Conservation (phyloP, 2,329 filamentous ascomycete species). For the Fusarium sublunatum region DNA sequence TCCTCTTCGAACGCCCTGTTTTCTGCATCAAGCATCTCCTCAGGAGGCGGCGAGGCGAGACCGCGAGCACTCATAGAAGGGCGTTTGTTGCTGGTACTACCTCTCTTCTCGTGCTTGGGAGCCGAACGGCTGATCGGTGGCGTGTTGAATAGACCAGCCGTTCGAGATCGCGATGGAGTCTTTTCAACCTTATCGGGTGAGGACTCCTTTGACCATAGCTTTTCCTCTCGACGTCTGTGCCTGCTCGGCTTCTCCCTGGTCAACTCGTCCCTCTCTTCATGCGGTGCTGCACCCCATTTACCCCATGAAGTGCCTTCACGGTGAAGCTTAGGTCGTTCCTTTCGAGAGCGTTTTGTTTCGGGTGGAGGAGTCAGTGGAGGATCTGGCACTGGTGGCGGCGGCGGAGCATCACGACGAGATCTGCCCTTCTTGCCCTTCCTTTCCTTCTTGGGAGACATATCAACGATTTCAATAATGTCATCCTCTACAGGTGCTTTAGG, state of each 20-base stretch:
- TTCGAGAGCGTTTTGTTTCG: constrained; percentile 72
- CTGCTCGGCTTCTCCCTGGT: constrained; percentile 69
- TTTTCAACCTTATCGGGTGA: constrained; percentile 75
- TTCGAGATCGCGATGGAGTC: constrained; percentile 65
- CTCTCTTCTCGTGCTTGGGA: constrained; percentile 73
- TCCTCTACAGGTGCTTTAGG: constrained; percentile 32
- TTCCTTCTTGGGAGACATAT: constrained; percentile 59
- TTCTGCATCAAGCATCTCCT: constrained; percentile 77
- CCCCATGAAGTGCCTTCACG: constrained; percentile 80
- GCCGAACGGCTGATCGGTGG: constrained; percentile 75
- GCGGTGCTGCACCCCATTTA: constrained; percentile 72
- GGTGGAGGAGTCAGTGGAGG: constrained; percentile 62
- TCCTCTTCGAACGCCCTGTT: constrained; percentile 78
- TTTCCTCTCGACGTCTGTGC: constrained; percentile 71
- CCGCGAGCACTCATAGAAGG: constrained; percentile 74
- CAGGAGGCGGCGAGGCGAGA: constrained; percentile 78
- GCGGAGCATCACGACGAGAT: constrained; percentile 52
- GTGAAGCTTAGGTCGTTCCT: constrained; percentile 80
- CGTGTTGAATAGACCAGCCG: constrained; percentile 73
- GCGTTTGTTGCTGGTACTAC: constrained; percentile 66
- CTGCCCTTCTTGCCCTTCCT: constrained; percentile 59
- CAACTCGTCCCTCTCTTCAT: constrained; percentile 58
- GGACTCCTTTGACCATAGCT: constrained; percentile 73
- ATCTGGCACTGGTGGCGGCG: constrained; percentile 58
- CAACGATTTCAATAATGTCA: constrained; percentile 59